These are phyloP conservation scores for Apophysomyces trapeziformis DNA, from an alignment of 371 early-diverging fungal genomes.

Conservation along the genomic window DNA sequence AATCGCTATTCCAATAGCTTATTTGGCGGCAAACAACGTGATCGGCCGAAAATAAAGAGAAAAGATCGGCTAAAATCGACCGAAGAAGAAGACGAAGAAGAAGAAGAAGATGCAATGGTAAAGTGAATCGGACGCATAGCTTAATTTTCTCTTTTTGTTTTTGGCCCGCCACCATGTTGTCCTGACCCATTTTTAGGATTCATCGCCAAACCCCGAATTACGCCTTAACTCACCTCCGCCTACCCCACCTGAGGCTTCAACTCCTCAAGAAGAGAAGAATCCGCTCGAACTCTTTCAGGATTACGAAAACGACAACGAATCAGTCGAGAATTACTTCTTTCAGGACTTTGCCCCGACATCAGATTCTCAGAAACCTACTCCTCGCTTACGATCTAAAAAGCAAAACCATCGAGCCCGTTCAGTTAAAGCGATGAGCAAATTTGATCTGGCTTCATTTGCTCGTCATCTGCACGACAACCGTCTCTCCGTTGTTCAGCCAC, in stretches of 20 bases:
- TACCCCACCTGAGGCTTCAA: constrained; percentile 13
- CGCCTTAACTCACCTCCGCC: constrained; percentile 12
- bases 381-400: constrained; percentile 10
- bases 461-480: constrained; percentile 38
- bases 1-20: constrained; percentile 35
- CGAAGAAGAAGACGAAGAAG: background rate
- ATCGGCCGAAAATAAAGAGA: constrained; percentile 20
- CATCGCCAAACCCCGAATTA: constrained; percentile 2
- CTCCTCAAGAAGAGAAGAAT: background rate
- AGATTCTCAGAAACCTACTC: constrained; percentile 1
- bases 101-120: background rate
- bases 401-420: background rate
- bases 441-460: constrained; percentile 39
- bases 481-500: constrained; percentile 34
- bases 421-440: constrained; percentile 14
- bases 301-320: constrained; percentile 35
- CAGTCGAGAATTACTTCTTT: constrained; percentile 43
- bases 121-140: too few species aligned
- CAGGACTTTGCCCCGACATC: constrained; percentile 38
- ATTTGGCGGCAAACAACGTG: constrained; percentile 43
- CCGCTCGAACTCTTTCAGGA: constrained; percentile 6
- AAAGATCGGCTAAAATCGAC: background rate
- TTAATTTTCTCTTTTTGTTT: background rate
- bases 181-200: constrained; percentile 8
- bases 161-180: background rate